phyloP scores from a whole-genome alignment of 305 asterid species.

The Stenogyne calaminthoides region DNA sequence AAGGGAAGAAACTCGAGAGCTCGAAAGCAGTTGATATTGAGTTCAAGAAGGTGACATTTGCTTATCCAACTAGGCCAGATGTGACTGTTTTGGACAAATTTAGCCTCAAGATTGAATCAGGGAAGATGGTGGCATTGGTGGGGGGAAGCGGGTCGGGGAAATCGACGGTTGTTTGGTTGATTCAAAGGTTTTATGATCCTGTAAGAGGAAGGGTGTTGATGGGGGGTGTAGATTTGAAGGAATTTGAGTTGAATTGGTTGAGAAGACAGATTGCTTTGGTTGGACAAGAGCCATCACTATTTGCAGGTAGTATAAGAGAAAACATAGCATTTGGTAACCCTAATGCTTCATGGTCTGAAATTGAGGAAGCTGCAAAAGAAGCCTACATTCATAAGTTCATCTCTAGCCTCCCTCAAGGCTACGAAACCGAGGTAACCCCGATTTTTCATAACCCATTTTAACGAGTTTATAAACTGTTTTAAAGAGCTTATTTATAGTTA shows the following conservation, averaged over 20 bases:
- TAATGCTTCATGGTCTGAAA: conserved; percentile 75
- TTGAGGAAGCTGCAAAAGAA: conserved; percentile 78
- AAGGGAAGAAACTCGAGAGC: conserved; percentile 49
- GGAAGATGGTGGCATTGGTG: conserved; percentile 76
- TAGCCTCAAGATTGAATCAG: conserved; percentile 54
- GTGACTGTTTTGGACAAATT: conserved; percentile 55
- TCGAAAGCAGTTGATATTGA: conserved; percentile 55
- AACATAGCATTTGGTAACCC: conserved; percentile 72
- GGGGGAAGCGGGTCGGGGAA: conserved; percentile 93
- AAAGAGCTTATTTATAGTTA: neutral
- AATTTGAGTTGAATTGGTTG: conserved; percentile 67
- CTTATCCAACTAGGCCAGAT: conserved; percentile 69
- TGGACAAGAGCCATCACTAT: conserved; percentile 81
- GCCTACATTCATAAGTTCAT: conserved; percentile 82
- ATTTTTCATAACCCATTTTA: too few species aligned
- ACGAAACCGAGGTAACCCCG: conserved; percentile 74
- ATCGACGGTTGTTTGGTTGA: conserved; percentile 77
- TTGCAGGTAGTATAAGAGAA: conserved; percentile 77
- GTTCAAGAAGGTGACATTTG: conserved; percentile 66
- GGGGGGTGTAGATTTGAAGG: conserved; percentile 67
- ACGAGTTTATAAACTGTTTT: neutral
- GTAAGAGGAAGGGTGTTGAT: conserved; percentile 56
- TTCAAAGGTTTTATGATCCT: conserved; percentile 85
- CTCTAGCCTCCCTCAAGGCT: conserved; percentile 80
- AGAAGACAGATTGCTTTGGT: conserved; percentile 74